A percentile compares a stretch with the other conserved stretches of the same genome.
These are phyloP conservation scores for Apiospora kogelbergensis DNA, from an alignment of 2,329 filamentous ascomycete genomes.

Conservation along the genomic window DNA sequence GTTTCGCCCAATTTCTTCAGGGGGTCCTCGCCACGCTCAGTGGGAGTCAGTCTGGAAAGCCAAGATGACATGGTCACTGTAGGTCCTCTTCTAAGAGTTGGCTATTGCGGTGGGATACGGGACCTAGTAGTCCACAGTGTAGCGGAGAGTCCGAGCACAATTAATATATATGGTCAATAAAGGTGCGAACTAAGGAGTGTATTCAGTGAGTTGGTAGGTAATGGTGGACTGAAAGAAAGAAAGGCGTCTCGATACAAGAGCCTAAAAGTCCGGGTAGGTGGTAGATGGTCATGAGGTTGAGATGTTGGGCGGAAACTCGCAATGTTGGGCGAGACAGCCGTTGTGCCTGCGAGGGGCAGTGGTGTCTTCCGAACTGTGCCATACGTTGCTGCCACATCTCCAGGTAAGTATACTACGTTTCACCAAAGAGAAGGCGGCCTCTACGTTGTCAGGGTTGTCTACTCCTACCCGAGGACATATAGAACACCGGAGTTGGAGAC, in stretches of 20 bases:
- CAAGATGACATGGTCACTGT: not conserved
- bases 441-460: not conserved
- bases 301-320: not conserved
- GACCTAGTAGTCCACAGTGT: not conserved
- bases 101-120: not conserved
- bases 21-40: not conserved
- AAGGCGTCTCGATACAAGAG: not conserved
- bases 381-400: not conserved
- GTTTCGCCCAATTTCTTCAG: not conserved
- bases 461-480: too few species aligned
- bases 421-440: not conserved
- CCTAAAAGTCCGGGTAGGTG: not conserved
- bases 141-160: not conserved
- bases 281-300: not conserved
- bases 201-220: not conserved
- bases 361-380: not conserved
- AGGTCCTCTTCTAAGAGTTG: not conserved
- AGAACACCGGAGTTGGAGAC: too few species aligned
- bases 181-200: not conserved
- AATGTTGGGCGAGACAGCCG: not conserved
- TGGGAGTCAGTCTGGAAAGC: not conserved
- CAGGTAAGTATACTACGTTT: not conserved
- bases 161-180: not conserved
- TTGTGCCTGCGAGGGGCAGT: not conserved
- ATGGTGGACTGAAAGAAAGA: not conserved